Conservation (phyloP, 139 green algal species). For the Edaphochlamys debaryana region DNA sequence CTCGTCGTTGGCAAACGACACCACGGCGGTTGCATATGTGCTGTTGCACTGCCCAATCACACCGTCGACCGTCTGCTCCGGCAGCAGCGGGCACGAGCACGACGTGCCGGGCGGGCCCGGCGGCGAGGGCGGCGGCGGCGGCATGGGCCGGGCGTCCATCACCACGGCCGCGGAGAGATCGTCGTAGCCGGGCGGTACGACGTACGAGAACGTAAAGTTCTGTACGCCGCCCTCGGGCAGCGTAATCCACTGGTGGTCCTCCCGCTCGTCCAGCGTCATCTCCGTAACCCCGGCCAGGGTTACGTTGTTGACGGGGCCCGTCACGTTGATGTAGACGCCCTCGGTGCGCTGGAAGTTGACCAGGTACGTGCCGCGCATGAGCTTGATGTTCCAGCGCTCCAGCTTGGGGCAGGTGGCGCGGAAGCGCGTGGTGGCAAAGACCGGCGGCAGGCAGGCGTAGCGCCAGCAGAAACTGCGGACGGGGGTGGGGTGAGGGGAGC, state of each 20-base stretch:
- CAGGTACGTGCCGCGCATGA: slow-evolving; percentile 13
- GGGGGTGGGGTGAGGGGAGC: no score
- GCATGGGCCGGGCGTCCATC: slow-evolving; percentile 13
- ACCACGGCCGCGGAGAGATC: slow-evolving; percentile 53
- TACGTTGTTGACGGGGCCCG: neutral
- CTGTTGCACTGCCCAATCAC: slow-evolving; percentile 1
- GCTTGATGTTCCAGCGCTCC: slow-evolving; percentile 36
- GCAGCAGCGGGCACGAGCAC: slow-evolving; percentile 29
- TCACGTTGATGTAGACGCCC: slow-evolving; percentile 34
- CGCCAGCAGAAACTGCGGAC: slow-evolving; percentile 55
- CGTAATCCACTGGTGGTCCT: neutral
- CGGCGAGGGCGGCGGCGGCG: slow-evolving; percentile 39
- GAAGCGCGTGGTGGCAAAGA: slow-evolving; percentile 46
- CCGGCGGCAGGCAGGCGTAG: slow-evolving; percentile 52
- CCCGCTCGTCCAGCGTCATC: no score
- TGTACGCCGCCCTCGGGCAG: slow-evolving; percentile 35
- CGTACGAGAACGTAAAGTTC: slow-evolving; percentile 54
- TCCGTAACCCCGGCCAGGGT: no score
- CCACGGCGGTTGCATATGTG: slow-evolving; percentile 17
- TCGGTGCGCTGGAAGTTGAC: slow-evolving; percentile 23
- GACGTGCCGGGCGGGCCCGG: neutral
- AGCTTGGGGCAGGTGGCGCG: slow-evolving; percentile 36
- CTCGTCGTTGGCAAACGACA: neutral
- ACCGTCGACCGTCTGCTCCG: slow-evolving; percentile 2
- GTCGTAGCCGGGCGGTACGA: slow-evolving; percentile 49